A percentile compares a stretch with the other conserved stretches of the same genome.
Conservation (phyloP, 2,329 filamentous ascomycete species). For the Aphanocladium album region DNA sequence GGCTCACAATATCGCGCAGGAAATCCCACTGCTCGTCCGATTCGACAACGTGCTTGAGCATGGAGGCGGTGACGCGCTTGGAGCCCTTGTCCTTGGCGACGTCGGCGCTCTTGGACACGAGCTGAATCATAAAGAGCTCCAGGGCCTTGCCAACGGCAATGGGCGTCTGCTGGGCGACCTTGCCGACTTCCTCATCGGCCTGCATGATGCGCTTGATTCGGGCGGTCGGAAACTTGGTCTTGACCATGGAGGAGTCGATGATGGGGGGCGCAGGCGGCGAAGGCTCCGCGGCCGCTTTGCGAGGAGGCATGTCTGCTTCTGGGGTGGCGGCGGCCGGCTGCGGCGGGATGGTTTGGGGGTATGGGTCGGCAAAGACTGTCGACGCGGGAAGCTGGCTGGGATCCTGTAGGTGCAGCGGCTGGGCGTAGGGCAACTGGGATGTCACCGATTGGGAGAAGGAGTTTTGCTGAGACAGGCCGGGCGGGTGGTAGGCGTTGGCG, state of each 20-base stretch:
- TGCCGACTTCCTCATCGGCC: conserved; percentile 96
- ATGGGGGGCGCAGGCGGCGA: conserved; percentile 31
- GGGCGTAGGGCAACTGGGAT: neutral
- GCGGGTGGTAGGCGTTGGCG: conserved; percentile 13
- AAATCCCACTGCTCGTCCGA: conserved; percentile 94
- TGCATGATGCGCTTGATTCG: conserved; percentile 99
- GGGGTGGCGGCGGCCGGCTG: conserved; percentile 3
- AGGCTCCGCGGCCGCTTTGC: conserved; percentile 26
- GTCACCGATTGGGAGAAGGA: conserved; percentile 6
- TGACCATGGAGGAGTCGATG: conserved; percentile 66
- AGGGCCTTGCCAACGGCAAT: conserved; percentile 94
- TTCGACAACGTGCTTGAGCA: conserved; percentile 87
- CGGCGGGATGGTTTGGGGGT: neutral
- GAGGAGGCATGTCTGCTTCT: conserved; percentile 29
- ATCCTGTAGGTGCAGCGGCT: neutral
- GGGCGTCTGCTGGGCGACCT: conserved; percentile 95
- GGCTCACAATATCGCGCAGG: conserved; percentile 80
- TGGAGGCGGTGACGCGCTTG: conserved; percentile 82
- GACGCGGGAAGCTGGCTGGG: conserved; percentile 3
- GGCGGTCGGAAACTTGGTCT: conserved; percentile 93
- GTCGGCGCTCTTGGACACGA: conserved; percentile 82
- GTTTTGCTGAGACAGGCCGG: conserved; percentile 12
- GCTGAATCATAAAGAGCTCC: conserved; percentile 94
- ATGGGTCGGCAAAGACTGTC: conserved; percentile 6
- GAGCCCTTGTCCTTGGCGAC: conserved; percentile 78